Evolutionary conservation across 768 basidiomycete genomes (phyloP).

Genomic region (Kwoniella europaea): DNA sequence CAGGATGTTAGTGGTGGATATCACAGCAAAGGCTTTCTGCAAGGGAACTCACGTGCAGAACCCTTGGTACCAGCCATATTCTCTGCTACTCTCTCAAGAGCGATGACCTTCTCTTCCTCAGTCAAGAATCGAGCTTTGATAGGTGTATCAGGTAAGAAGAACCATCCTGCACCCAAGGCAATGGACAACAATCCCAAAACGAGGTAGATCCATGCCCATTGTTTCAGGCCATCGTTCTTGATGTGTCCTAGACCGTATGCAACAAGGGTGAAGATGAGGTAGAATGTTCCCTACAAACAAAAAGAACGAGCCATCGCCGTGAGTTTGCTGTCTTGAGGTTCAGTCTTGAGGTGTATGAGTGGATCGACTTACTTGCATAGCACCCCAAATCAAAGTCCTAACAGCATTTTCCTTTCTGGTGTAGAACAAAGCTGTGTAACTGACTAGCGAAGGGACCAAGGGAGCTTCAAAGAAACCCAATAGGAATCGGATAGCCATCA

Average conservation of each 20-base stretch:
- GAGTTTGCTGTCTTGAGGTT: too few species aligned
- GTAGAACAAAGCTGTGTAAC: conserved; percentile 49
- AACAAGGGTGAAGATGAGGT: conserved; percentile 31
- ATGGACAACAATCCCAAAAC: conserved; percentile 24
- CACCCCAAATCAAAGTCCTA: conserved; percentile 31
- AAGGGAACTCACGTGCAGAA: conserved; percentile 14
- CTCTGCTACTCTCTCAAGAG: conserved; percentile 26
- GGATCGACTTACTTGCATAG: conserved; percentile 36
- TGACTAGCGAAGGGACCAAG: conserved; percentile 63
- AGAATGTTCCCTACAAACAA: conserved; percentile 27
- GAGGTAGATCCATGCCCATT: conserved; percentile 36
- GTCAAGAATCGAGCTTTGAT: conserved; percentile 22
- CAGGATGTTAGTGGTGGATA: too few species aligned
- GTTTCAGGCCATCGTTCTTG: conserved; percentile 15
- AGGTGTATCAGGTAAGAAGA: conserved; percentile 28
- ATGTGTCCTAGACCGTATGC: conserved; percentile 33
- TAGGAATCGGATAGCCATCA: conserved; percentile 65
- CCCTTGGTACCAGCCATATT: conserved; percentile 36
- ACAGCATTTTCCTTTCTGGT: conserved; percentile 23
- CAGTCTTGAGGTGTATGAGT: too few species aligned
- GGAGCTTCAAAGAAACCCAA: conserved; percentile 67
- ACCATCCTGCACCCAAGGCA: conserved; percentile 18
- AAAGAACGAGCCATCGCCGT: neutral
- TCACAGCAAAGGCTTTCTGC: too few species aligned
- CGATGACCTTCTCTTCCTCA: conserved; percentile 23